Base-by-base conservation (phyloP, 345 rosid species). In the Euphorbia pulcherrima region DNA sequence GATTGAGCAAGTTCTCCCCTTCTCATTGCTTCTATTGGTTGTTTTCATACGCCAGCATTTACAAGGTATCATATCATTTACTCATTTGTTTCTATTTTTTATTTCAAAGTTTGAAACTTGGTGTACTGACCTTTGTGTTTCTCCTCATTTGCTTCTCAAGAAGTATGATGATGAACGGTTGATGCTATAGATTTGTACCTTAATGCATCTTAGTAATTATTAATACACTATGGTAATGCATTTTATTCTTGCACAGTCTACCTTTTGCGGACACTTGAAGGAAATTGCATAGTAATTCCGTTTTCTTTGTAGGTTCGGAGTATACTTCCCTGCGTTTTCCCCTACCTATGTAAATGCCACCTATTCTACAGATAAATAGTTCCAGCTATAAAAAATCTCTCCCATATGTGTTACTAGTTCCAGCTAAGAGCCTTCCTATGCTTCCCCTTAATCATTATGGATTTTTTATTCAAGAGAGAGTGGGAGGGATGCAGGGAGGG, bases 11-110 rank as follows among this genome's bases (percentile, higher is more conserved):
- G 84, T 92, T 66, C 94, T 95, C 35, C 99, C 99, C 6, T 95
- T 95, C 56, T 92, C 97, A 67, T 78, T 95, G 87, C 99, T 95
- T 80, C 91, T 95, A 28, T 75, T 95, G 85, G 96, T 95, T 39
- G 97, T 92, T 72, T 95, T 95, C 77, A 95, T 95, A 71, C 96
- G 99, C 74, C 99, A 92, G 83, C 99, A 95, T 82, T 79, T 95
- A 77, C 99, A 95, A 86, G 99, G 99, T 94, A 78, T 64, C 41
- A 47, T 20, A 60, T 28, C 1, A 18, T 27, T 20, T 8, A 30
- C 47, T 17, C 37, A 21, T 40, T 44, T 14, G 27, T 33, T 26
- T n/a, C 21, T 26, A 7, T 50, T 18, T 17, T 50, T n/a, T 27
- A 33, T 12, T 23, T 50, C 0, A 41, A 37, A 39, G 33, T 16